These are phyloP conservation scores for Trichocladium uniseriatum DNA, from an alignment of 495 filamentous ascomycete genomes.

Conservation along the genomic window DNA sequence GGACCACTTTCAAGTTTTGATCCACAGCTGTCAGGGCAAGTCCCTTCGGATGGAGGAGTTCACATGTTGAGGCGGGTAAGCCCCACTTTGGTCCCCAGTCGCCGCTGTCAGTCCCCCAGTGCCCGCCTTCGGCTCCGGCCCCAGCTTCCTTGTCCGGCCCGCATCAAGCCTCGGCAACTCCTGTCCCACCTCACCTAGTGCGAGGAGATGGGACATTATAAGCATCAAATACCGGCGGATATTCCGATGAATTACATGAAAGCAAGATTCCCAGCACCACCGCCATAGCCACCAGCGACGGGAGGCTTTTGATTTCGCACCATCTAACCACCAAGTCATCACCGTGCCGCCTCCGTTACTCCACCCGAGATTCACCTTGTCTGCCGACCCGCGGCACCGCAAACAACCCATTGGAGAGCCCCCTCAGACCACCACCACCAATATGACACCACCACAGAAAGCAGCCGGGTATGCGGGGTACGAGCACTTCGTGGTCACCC, in stretches of 20 bases:
- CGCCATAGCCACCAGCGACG: background rate
- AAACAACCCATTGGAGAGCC: background rate
- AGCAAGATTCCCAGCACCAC: background rate
- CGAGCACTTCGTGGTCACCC: slow-evolving; percentile 69
- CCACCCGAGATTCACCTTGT: background rate
- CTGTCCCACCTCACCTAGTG: background rate
- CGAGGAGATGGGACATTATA: background rate
- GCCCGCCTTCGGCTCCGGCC: background rate
- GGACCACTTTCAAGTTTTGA: too few relatives aligned
- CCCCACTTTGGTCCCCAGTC: background rate
- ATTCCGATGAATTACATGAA: background rate
- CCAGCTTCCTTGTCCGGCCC: background rate
- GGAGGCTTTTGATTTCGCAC: background rate
- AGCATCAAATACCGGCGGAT: background rate
- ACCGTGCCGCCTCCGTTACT: background rate
- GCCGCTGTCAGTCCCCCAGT: background rate
- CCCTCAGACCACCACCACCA: background rate
- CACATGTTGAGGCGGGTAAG: background rate
- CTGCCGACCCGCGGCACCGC: background rate
- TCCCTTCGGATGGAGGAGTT: too few relatives aligned
- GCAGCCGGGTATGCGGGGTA: slow-evolving; percentile 32
- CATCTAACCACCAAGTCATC: background rate
- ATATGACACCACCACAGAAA: background rate
- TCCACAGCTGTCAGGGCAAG: too few relatives aligned
- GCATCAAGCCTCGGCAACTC: background rate